Evolutionary conservation across 371 early-diverging fungal species (phyloP), one percentile per base, ranked within the genome.

Genomic region (Apophysomyces ossiformis): DNA sequence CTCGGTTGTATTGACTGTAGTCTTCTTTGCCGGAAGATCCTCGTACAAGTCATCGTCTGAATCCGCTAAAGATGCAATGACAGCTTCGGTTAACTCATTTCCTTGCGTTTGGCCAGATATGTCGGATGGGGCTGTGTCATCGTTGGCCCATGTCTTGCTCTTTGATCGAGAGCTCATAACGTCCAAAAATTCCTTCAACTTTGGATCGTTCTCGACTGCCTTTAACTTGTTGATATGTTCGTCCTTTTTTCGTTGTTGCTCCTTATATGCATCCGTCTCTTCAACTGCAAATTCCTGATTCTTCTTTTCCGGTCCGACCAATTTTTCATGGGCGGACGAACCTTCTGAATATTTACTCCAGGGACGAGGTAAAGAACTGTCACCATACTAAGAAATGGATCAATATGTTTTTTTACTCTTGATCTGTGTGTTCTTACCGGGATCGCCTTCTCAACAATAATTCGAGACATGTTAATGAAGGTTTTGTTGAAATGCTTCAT

Each of bases 101-200:
- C 9, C 73, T 69, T 44, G 69, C 69, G 66, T 64, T 16, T 26
- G 32, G 32, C 32, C 32, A 0, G 32, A 26, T 2, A 26, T 26
- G 2, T 26, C 32, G 32, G 74, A 54, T 15, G 74, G 71, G 1
- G 76, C 77, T 4, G 78, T 77, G 66, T 95, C 96, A 61, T 98
- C 97, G 76, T 98, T 97, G 5, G 92, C 90, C 98, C 98, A 98
- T 1, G 95, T 94, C 67, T 90, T 87, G 63, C 88, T 83, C 61
- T 86, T 86, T 0, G 92, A 84, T 44, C 96, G 86, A 39, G 91
- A 80, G 1, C 70, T 56, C 96, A 96, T 95, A 37, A 95, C 94
- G 69, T 94, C 90, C 73, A 97, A 72, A 75, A 91, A 98, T 75
- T 97, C 97, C 50, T 87, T 82, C 61, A 98, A 83, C 68, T 93